Base-by-base conservation (phyloP, 208 protist species). In the Trypanosoma brucei region DNA sequence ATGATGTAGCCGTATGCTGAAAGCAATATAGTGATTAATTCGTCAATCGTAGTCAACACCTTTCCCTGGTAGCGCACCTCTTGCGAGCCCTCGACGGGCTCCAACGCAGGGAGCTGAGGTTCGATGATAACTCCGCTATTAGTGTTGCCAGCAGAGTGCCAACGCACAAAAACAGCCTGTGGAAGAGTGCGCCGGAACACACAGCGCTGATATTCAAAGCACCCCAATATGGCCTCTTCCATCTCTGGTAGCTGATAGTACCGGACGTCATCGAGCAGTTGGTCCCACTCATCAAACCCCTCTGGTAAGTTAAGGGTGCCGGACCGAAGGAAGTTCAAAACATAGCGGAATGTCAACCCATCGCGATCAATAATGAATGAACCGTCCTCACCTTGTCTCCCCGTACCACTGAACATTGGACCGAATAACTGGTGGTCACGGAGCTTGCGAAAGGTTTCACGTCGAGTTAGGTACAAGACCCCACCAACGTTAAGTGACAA, bases 301-400 rank as follows among this genome's bases (percentile, higher is more conserved):
- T 84, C 72, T 5, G 80, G 80, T 14, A 92, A 54, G 30, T 56
- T 45, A 7, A 92, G 71, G n/a, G 36, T 58, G 30, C 76, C 76
- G 42, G 53, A 64, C 36, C 82, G 86, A 54, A 87, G 59, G 67
- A 75, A 89, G 59, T 79, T 84, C 30, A 92, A 51, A 31, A 89
- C 59, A 62, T 76, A 76, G 36, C 86, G 86, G 56, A 92, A 92
- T 11, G 80, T 49, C 30, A 68, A 39, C 2, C 78, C 75, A 55
- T 92, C 86, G 40, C 81, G 69, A 52, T 92, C 86, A 62, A 92
- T 70, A n/a, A 89, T 35, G 62, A 82, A 78, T 33, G 58, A 72
- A 50, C 82, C 82, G 59, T 89, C 80, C 14, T 87, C 86, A 59
- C 50, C 67, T 1, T 55, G 63, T 22, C 53, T 65, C 1, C 45